Evolutionary conservation across 2,329 filamentous ascomycete genomes (phyloP).

Genomic region (Drechslerella coelobrocha): DNA sequence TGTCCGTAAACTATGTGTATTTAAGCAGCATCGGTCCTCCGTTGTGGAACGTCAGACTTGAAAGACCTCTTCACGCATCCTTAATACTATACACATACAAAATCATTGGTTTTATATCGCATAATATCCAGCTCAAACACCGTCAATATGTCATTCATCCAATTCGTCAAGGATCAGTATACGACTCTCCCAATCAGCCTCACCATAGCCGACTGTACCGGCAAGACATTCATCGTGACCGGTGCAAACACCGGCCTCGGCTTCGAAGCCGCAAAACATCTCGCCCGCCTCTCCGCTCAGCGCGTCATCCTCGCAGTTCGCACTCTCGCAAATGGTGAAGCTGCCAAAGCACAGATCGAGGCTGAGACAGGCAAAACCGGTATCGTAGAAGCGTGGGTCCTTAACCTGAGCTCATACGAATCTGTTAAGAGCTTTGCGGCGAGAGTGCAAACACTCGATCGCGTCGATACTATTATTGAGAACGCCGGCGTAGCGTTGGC

Average conservation of each 20-base stretch:
- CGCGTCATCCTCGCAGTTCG: slow-evolving; percentile 60
- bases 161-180: slow-evolving; percentile 25
- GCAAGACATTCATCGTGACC: slow-evolving; percentile 58
- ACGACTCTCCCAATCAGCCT: slow-evolving; percentile 24
- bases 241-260: slow-evolving; percentile 61
- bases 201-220: slow-evolving; percentile 17
- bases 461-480: slow-evolving; percentile 58
- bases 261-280: slow-evolving; percentile 58
- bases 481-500: slow-evolving; percentile 34
- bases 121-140: not conserved
- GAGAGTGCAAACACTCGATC: slow-evolving; percentile 57
- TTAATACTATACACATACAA: not conserved
- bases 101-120: not conserved
- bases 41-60: not conserved
- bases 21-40: slow-evolving; percentile 7
- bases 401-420: slow-evolving; percentile 61
- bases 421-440: slow-evolving; percentile 59
- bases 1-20: too few relatives aligned
- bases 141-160: slow-evolving; percentile 8
- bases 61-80: not conserved
- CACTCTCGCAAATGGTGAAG: slow-evolving; percentile 58
- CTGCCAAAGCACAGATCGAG: slow-evolving; percentile 59
- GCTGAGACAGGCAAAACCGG: slow-evolving; percentile 53
- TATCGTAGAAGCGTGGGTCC: slow-evolving; percentile 53
- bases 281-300: slow-evolving; percentile 57